These are phyloP conservation scores for Globisporangium barbulae DNA, from an alignment of 352 stramenopile genomes.

Conservation along the genomic window DNA sequence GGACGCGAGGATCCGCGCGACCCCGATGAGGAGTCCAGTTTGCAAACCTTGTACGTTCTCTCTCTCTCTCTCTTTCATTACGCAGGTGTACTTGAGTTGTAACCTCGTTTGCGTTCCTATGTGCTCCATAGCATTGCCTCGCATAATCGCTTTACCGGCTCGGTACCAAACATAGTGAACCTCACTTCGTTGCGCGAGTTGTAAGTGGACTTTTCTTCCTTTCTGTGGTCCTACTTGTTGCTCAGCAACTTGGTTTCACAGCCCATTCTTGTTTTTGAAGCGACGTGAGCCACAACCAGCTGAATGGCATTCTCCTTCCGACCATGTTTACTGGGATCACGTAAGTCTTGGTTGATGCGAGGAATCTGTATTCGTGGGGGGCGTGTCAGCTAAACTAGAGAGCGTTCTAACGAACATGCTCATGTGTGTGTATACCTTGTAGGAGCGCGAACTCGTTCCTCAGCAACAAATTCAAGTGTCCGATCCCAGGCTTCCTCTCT, in stretches of 20 bases:
- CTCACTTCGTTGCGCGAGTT: slow-evolving; percentile 41
- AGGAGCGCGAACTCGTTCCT: slow-evolving; percentile 14
- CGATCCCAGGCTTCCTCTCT: slow-evolving; percentile 2
- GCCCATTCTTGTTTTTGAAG: slow-evolving; percentile 11
- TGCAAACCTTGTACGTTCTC: slow-evolving; percentile 40
- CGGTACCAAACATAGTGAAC: slow-evolving; percentile 39
- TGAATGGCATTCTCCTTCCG: slow-evolving; percentile 24
- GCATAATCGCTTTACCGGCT: slow-evolving; percentile 38
- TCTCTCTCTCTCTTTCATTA: background rate
- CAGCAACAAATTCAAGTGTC: slow-evolving; percentile 26
- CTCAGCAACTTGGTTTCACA: no score
- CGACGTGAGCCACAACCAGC: slow-evolving; percentile 32
- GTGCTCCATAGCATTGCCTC: slow-evolving; percentile 39
- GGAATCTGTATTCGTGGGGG: no score
- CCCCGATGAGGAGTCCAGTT: slow-evolving; percentile 40
- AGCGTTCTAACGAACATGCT: background rate
- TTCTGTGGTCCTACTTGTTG: no score
- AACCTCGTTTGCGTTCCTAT: no score
- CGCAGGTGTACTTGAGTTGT: background rate
- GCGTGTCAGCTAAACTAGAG: no score
- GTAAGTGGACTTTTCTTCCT: slow-evolving; percentile 23
- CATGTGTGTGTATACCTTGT: background rate
- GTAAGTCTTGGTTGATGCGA: slow-evolving; percentile 26
- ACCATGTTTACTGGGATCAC: slow-evolving; percentile 19
- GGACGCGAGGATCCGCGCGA: slow-evolving; percentile 49